These are phyloP conservation scores for Trichoderma pleuroti DNA, from an alignment of 2,329 filamentous ascomycete species.

Conservation along the genomic window DNA sequence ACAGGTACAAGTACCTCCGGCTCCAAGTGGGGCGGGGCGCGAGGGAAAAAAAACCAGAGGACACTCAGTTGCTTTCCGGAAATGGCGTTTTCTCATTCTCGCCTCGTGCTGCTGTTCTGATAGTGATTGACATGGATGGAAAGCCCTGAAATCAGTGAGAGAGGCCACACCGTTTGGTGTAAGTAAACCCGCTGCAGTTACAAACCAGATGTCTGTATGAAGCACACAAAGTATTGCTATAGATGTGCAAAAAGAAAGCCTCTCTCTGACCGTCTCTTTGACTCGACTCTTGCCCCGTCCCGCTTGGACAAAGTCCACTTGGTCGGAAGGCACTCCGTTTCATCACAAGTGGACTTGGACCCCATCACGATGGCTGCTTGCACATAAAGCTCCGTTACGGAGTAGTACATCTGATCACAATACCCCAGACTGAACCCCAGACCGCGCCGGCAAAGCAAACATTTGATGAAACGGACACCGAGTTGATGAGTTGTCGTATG, in stretches of 20 bases:
- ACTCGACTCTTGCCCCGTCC: background rate
- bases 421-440: constrained; percentile 15
- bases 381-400: background rate
- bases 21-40: background rate
- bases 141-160: background rate
- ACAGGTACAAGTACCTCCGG: background rate
- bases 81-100: background rate
- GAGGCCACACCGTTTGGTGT: background rate
- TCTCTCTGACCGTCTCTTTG: background rate
- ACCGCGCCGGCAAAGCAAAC: background rate
- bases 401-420: background rate
- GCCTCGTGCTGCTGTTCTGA: background rate
- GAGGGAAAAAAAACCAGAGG: background rate
- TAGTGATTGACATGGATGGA: background rate
- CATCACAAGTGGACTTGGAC: constrained; percentile 1
- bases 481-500: constrained; percentile 6
- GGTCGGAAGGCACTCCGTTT: background rate
- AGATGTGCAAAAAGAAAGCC: background rate
- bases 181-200: background rate
- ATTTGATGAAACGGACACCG: background rate
- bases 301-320: background rate
- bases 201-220: background rate
- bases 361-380: background rate
- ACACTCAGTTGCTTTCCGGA: background rate
- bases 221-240: background rate